Evolutionary conservation across 2,329 filamentous ascomycete genomes (phyloP).

Genomic region (Daldinia sp.): DNA sequence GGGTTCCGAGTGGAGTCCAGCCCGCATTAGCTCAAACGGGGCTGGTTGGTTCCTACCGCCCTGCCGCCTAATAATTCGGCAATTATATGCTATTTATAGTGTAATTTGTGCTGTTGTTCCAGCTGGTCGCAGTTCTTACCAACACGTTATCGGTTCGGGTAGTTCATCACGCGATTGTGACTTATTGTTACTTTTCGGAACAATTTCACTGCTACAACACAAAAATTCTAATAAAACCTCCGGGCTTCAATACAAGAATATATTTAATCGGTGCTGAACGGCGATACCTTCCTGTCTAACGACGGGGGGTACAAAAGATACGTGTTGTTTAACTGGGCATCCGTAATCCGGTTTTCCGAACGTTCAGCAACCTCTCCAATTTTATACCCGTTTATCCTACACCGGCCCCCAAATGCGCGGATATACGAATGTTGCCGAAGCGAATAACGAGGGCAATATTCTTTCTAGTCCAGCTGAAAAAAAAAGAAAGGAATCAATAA

Average conservation of each 20-base stretch:
- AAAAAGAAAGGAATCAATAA: not conserved
- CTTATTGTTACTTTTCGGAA: conserved; percentile 1
- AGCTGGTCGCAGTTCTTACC: not conserved
- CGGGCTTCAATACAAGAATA: not conserved
- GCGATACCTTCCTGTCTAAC: not conserved
- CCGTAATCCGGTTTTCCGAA: not conserved
- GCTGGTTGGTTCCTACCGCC: conserved; percentile 16
- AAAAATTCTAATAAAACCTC: not conserved
- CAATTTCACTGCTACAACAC: not conserved
- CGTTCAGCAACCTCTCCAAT: not conserved
- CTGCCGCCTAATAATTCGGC: conserved; percentile 17
- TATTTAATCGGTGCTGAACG: not conserved
- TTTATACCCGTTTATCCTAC: not conserved
- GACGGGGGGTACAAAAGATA: not conserved
- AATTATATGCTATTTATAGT: conserved; percentile 25
- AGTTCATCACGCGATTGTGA: conserved; percentile 2
- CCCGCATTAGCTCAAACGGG: conserved; percentile 7
- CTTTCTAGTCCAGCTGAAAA: not conserved
- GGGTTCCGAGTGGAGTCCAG: conserved; percentile 6
- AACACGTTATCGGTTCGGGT: not conserved
- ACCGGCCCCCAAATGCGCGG: not conserved
- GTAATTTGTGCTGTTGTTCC: not conserved
- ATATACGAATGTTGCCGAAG: not conserved
- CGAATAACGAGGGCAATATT: not conserved
- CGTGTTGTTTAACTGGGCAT: not conserved